Conservation (phyloP, 352 stramenopile species). For the Peronospora belbahrii region DNA sequence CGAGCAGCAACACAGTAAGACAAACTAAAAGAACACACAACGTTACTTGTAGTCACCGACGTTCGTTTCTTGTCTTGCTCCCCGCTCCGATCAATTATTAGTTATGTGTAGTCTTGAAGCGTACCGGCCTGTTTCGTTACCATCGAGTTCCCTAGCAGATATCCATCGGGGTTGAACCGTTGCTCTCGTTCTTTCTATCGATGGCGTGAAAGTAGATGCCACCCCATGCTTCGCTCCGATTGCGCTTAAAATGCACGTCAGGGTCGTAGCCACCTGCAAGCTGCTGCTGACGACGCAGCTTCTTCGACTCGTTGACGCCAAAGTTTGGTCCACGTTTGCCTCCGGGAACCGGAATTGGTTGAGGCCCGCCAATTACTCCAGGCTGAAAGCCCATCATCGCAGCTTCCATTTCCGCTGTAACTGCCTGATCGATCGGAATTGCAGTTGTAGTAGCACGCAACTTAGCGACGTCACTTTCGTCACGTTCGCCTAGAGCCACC, state of each 20-base stretch:
- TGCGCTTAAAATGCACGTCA: constrained; percentile 70
- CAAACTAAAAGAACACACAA: not conserved
- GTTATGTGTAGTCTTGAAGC: too few relatives aligned
- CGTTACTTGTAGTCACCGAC: not conserved
- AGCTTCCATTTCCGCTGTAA: constrained; percentile 84
- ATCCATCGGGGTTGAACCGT: constrained; percentile 37
- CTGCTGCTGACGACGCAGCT: constrained; percentile 72
- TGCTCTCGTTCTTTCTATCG: constrained; percentile 22
- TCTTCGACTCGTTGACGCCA: constrained; percentile 71
- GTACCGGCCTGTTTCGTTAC: too few relatives aligned
- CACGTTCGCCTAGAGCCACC: constrained; percentile 72
- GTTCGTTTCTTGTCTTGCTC: not conserved
- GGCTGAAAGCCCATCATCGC: constrained; percentile 86
- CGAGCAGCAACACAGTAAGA: not conserved
- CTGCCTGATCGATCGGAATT: constrained; percentile 77
- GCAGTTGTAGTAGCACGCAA: constrained; percentile 69
- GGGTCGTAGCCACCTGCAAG: constrained; percentile 73
- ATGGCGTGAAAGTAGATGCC: constrained; percentile 66
- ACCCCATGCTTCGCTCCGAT: constrained; percentile 69
- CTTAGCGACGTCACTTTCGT: constrained; percentile 70
- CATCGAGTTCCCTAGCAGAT: constrained; percentile 31
- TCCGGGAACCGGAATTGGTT: constrained; percentile 68
- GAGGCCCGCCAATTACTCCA: constrained; percentile 56
- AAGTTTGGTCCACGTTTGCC: constrained; percentile 75
- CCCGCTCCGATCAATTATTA: constrained; percentile 3